phyloP scores from a whole-genome alignment of 1,139 yeast genomes.

The Saccharomyces hybrid region DNA sequence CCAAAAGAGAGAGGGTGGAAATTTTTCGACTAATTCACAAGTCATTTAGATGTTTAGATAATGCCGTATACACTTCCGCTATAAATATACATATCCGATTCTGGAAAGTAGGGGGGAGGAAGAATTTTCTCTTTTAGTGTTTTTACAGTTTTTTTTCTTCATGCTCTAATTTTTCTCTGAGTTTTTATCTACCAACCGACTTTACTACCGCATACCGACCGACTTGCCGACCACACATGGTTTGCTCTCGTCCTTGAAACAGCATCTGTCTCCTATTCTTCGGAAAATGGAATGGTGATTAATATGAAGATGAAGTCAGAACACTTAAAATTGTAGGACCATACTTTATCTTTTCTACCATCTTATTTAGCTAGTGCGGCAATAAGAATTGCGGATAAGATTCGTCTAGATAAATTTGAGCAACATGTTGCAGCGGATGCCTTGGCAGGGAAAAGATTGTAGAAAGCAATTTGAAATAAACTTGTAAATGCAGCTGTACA shows the following conservation, averaged over 20 bases:
- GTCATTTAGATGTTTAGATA: no score
- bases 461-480: conserved; percentile 43
- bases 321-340: conserved; percentile 56
- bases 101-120: no score
- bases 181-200: no score
- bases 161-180: no score
- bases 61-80: no score
- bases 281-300: conserved; percentile 20
- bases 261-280: conserved; percentile 22
- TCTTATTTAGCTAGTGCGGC: conserved; percentile 35
- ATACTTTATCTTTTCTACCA: conserved; percentile 38
- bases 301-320: conserved; percentile 24
- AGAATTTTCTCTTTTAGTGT: no score
- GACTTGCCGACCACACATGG: no score
- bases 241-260: conserved; percentile 7
- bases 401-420: conserved; percentile 51
- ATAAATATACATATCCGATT: no score
- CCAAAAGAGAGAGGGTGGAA: no score
- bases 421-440: conserved; percentile 55
- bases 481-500: conserved; percentile 42
- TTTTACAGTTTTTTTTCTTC: no score
- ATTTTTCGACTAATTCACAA: no score
- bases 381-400: conserved; percentile 50
- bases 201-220: no score
- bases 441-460: conserved; percentile 51